Percentiles rank a stretch among this genome's conserved stretches.
phyloP scores from a whole-genome alignment of 2,329 filamentous ascomycete species.

The Tothia fuscella region DNA sequence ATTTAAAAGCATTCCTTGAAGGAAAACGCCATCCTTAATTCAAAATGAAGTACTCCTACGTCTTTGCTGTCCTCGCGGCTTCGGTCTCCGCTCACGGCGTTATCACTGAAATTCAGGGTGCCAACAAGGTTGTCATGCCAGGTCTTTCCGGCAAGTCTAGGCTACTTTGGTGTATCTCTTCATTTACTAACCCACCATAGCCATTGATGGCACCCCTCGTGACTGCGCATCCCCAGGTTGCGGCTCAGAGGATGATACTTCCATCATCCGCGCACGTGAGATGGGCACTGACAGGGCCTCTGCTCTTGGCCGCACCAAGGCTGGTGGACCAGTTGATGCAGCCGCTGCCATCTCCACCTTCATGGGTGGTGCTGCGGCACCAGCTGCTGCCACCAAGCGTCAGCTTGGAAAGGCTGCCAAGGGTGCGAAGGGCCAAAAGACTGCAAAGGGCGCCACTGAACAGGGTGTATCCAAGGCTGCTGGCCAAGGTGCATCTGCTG shows the following conservation, averaged over 20 bases:
- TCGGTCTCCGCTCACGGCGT: conserved; percentile 47
- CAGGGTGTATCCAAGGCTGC: conserved; percentile 41
- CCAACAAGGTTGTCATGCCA: conserved; percentile 52
- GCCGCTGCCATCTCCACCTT: conserved; percentile 46
- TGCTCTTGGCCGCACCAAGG: conserved; percentile 52
- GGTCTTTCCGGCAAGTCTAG: conserved; percentile 39
- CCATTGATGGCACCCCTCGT: conserved; percentile 54
- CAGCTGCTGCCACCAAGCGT: conserved; percentile 16
- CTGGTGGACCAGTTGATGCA: conserved; percentile 47
- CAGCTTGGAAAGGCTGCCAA: conserved; percentile 21
- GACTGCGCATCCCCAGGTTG: conserved; percentile 51
- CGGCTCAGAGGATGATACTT: conserved; percentile 57
- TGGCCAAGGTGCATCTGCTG: conserved; percentile 40
- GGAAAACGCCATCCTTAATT: conserved; percentile 9
- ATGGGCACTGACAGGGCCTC: conserved; percentile 42
- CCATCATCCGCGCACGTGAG: conserved; percentile 53
- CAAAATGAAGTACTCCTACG: conserved; percentile 38
- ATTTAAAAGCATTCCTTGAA: conserved; percentile 5
- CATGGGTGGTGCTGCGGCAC: conserved; percentile 36
- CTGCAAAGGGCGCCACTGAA: conserved; percentile 36
- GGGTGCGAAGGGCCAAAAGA: conserved; percentile 34
- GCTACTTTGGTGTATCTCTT: background rate
- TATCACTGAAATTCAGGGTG: conserved; percentile 43
- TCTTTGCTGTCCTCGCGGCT: conserved; percentile 35
- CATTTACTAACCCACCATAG: conserved; percentile 21